Base-by-base conservation (phyloP, 176 grass and related monocot genomes). In the Juncus inflexus region DNA sequence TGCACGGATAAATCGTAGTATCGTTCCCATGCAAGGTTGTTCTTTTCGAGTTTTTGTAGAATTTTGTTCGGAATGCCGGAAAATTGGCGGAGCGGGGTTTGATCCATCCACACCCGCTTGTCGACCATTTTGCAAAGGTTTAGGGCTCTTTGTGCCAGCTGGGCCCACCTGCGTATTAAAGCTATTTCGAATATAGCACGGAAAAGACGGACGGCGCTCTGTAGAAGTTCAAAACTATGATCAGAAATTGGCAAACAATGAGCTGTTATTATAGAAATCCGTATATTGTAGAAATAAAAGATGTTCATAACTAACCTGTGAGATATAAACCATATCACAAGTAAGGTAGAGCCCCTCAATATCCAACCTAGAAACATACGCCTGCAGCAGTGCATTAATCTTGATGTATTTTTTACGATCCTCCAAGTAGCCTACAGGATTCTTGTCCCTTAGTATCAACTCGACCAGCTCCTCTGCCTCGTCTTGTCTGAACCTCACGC, bases 41-140 rank as follows among this genome's bases (percentile, higher is more conserved):
- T 88, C 57, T 92, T 92, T 77, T 88, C 89, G 11, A 94, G 63
- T 79, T 94, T 94, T 78, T 87, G 84, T 65, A 94, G 39, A 41
- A 88, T 94, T 76, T 94, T 84, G 76, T 87, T 94, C 8, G 89
- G 89, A 64, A 94, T 88, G 60, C 84, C 81, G 74, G 71, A 64
- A 56, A 94, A 94, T 49, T 94, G 89, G 37, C 84, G 78, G 55
- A 94, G 43, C 6, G 89, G 89, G 74, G 81, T 94, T 70, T 94
- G 89, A 42, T 87, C 84, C 39, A 45, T 94, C 89, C 89, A 92
- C 89, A 94, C 87, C 39, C 86, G 84, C 64, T 85, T 88, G 74
- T 94, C 78, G 28, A 94, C 72, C 89, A 94, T 94, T 79, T 88
- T 94, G 73, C 81, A 94, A 71, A 91, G 77, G 79, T 87, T 91